Evolutionary conservation across 208 protist genomes (phyloP).

Genomic region (Balamuthia mandrillaris): DNA sequence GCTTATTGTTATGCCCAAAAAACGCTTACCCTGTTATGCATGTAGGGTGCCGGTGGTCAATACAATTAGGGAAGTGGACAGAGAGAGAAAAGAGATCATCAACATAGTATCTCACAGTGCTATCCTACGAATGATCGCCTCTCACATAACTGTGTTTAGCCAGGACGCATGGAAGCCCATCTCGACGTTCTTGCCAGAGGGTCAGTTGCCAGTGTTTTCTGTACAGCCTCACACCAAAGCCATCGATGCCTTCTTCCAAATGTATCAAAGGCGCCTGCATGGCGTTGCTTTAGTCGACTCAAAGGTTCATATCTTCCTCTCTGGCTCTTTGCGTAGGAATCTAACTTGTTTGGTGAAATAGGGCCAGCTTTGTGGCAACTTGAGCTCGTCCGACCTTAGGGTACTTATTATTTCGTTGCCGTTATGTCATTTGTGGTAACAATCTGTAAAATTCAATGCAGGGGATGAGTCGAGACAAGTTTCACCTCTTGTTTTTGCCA

Average conservation of each 20-base stretch:
- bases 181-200: too few species aligned
- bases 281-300: not conserved
- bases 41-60: too few species aligned
- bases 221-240: slow-evolving; percentile 5
- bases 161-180: not conserved
- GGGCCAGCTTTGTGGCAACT: not conserved
- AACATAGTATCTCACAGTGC: too few species aligned
- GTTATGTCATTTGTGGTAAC: too few species aligned
- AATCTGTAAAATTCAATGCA: too few species aligned
- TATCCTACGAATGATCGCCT: not conserved
- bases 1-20: too few species aligned
- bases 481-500: not conserved
- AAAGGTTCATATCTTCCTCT: not conserved
- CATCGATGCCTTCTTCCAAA: not conserved
- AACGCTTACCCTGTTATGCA: too few species aligned
- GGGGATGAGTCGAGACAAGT: not conserved
- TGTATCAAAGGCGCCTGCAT: not conserved
- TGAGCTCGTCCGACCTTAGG: slow-evolving; percentile 3
- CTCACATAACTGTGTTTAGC: not conserved
- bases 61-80: too few species aligned
- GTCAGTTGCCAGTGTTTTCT: not conserved
- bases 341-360: not conserved
- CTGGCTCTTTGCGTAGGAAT: too few species aligned
- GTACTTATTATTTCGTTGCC: too few species aligned
- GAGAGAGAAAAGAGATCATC: too few species aligned